Evolutionary conservation across 768 basidiomycete genomes (phyloP).

Genomic region (Leccinum subgranulosum): DNA sequence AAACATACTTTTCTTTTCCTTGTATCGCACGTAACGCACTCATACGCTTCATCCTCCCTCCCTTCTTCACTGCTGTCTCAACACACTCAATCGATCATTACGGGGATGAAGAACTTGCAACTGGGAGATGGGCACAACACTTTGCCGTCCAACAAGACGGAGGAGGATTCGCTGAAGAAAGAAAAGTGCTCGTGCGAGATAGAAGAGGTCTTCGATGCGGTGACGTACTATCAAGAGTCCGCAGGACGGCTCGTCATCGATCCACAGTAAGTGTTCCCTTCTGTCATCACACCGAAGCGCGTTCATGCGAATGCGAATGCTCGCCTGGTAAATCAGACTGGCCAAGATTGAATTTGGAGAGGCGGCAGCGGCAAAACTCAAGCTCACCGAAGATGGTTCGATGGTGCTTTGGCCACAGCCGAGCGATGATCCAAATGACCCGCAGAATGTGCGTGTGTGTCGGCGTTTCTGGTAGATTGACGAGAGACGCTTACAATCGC

Average conservation of each 20-base stretch:
- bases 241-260: conserved; percentile 63
- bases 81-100: not conserved
- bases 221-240: conserved; percentile 47
- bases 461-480: not conserved
- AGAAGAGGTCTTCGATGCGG: conserved; percentile 31
- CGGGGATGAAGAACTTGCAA: not conserved
- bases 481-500: not conserved
- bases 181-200: not conserved
- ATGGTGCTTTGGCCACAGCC: conserved; percentile 59
- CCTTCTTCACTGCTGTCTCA: not conserved
- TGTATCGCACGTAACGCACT: not conserved
- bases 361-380: conserved; percentile 41
- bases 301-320: not conserved
- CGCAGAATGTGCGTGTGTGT: conserved; percentile 44
- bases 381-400: conserved; percentile 43
- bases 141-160: not conserved
- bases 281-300: not conserved
- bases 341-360: conserved; percentile 51
- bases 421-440: conserved; percentile 45
- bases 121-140: not conserved
- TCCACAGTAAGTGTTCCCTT: conserved; percentile 43
- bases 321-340: conserved; percentile 31
- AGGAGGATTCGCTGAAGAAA: conserved; percentile 4
- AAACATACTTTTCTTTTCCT: not conserved
- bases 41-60: not conserved